Conservation (phyloP, 805 yeast species). For the Barnettozyma salicaria region DNA sequence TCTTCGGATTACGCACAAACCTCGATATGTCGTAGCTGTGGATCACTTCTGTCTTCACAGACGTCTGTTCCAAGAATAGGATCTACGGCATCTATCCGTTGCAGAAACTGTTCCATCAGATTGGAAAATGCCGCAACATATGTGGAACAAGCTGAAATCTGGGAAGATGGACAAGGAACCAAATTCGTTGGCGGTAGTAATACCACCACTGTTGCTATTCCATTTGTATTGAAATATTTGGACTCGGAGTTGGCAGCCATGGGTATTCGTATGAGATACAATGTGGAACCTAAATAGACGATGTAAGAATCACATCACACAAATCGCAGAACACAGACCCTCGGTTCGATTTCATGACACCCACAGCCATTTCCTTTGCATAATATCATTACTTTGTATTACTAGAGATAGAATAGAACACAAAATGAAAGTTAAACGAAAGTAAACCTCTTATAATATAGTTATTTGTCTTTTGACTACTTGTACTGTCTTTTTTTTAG, state of each 20-base stretch:
- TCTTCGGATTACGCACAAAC: constrained; percentile 95
- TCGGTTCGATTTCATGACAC: too few species aligned
- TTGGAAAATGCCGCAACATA: constrained; percentile 50
- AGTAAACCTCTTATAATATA: too few species aligned
- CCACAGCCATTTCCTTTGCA: background rate
- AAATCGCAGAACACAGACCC: too few species aligned
- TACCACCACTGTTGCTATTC: constrained; percentile 94
- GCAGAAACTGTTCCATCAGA: constrained; percentile 84
- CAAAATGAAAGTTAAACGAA: too few species aligned
- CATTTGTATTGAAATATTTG: constrained; percentile 89
- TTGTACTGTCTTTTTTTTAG: too few species aligned
- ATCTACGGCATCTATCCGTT: constrained; percentile 65
- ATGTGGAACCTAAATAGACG: constrained; percentile 56
- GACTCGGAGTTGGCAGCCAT: constrained; percentile 95
- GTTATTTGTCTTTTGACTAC: too few species aligned
- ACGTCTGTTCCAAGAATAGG: constrained; percentile 90
- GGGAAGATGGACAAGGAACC: constrained; percentile 98
- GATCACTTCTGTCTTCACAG: constrained; percentile 85
- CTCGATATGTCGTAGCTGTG: constrained; percentile 85
- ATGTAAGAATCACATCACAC: too few species aligned
- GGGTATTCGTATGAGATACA: constrained; percentile 93
- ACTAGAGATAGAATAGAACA: too few species aligned
- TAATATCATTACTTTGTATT: constrained; percentile 2
- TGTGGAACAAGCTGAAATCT: constrained; percentile 65
- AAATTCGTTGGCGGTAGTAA: constrained; percentile 87